Conservation (phyloP, 2,329 filamentous ascomycete genomes). For the Monilinia fructigena region DNA sequence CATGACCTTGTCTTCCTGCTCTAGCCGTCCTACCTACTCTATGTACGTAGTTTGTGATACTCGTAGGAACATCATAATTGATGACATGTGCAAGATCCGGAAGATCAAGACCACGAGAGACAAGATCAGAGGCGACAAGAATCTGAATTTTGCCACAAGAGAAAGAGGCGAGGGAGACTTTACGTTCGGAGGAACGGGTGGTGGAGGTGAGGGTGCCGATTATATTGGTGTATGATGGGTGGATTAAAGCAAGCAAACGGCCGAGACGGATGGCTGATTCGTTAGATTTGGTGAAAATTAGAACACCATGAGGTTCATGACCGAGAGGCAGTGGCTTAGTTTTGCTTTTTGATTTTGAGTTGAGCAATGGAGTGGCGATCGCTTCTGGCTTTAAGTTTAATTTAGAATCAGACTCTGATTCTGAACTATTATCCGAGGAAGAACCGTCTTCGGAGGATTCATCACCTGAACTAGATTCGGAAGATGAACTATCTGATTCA, state of each 20-base stretch:
- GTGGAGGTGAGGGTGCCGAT: slow-evolving; percentile 76
- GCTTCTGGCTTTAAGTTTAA: slow-evolving; percentile 19
- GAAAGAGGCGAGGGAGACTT: slow-evolving; percentile 68
- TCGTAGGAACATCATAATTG: slow-evolving; percentile 89
- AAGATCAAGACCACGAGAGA: slow-evolving; percentile 85
- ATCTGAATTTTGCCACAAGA: slow-evolving; percentile 62
- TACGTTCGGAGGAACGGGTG: slow-evolving; percentile 67
- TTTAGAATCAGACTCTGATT: slow-evolving; percentile 10
- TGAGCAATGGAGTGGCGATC: background rate
- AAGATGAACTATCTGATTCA: slow-evolving; percentile 26
- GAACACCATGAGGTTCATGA: slow-evolving; percentile 45
- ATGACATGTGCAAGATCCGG: slow-evolving; percentile 77
- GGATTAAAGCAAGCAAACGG: slow-evolving; percentile 69
- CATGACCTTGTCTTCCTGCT: slow-evolving; percentile 70
- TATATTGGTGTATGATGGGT: slow-evolving; percentile 54
- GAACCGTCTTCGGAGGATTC: slow-evolving; percentile 16
- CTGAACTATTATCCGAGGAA: slow-evolving; percentile 15
- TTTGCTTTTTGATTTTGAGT: background rate
- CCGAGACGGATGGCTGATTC: slow-evolving; percentile 85
- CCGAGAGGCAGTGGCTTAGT: slow-evolving; percentile 23
- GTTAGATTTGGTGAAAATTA: slow-evolving; percentile 90
- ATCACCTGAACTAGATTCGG: slow-evolving; percentile 23
- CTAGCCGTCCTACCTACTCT: slow-evolving; percentile 88
- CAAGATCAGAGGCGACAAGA: slow-evolving; percentile 89
- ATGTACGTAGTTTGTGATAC: slow-evolving; percentile 81